These are phyloP conservation scores for Curvularia eragrostidis DNA, from an alignment of 2,329 filamentous ascomycete species.

Conservation along the genomic window DNA sequence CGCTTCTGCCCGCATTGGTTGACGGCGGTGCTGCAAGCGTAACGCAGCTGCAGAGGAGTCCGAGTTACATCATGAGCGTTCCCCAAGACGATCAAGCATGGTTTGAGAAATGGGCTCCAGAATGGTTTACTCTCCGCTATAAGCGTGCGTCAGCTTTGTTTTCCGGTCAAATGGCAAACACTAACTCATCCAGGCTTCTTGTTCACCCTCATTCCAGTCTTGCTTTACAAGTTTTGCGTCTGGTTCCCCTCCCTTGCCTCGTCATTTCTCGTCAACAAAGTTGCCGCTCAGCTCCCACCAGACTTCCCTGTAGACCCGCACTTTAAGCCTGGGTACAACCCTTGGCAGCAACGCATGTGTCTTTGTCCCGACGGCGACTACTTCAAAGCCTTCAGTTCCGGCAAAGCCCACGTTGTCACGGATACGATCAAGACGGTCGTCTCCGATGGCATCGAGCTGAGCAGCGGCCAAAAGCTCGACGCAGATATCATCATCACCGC, in stretches of 20 bases:
- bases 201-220: conserved; percentile 57
- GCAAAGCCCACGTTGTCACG: conserved; percentile 62
- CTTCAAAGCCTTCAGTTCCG: conserved; percentile 59
- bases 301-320: conserved; percentile 52
- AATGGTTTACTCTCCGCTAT: conserved; percentile 55
- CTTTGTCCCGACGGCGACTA: conserved; percentile 68
- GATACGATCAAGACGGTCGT: conserved; percentile 62
- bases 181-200: conserved; percentile 48
- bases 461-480: conserved; percentile 56
- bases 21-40: conserved; percentile 67
- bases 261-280: conserved; percentile 55
- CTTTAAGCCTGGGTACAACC: conserved; percentile 57
- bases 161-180: not conserved
- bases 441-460: conserved; percentile 57
- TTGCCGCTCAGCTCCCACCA: conserved; percentile 60
- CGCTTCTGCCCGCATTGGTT: conserved; percentile 73
- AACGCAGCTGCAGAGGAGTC: conserved; percentile 83
- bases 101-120: conserved; percentile 53
- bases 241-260: conserved; percentile 61
- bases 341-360: conserved; percentile 77
- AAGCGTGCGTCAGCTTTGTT: conserved; percentile 47
- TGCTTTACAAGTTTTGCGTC: conserved; percentile 60
- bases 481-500: conserved; percentile 71
- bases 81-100: conserved; percentile 51
- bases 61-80: conserved; percentile 65